Evolutionary conservation across 257 asterid genomes (phyloP).

Genomic region (Przewalskia tangutica): DNA sequence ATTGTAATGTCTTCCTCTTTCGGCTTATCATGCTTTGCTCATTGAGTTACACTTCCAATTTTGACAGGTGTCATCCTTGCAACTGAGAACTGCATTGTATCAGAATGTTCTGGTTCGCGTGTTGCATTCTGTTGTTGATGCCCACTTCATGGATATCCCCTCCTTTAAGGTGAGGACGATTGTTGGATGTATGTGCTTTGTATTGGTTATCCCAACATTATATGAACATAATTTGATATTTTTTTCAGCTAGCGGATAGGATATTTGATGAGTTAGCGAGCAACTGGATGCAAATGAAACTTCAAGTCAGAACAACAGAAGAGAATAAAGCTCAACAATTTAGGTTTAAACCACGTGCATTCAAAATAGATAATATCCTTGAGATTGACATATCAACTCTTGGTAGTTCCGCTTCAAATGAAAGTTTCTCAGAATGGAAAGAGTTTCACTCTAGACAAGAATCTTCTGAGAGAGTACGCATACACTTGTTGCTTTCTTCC

Average conservation of each 20-base stretch:
- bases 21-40: neutral
- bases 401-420: constrained; percentile 39
- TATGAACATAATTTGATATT: constrained; percentile 13
- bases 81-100: constrained; percentile 39
- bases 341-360: constrained; percentile 68
- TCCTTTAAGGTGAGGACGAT: constrained; percentile 41
- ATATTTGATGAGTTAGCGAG: constrained; percentile 53
- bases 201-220: neutral
- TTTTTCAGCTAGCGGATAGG: constrained; percentile 46
- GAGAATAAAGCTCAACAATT: constrained; percentile 41
- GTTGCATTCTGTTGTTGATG: constrained; percentile 45
- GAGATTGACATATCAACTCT: constrained; percentile 63
- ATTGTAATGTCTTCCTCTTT: neutral
- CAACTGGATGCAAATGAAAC: constrained; percentile 60
- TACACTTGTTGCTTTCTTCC: neutral
- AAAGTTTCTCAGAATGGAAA: constrained; percentile 65
- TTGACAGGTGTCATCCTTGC: constrained; percentile 33
- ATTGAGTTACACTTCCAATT: constrained; percentile 6
- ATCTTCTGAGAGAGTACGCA: constrained; percentile 41
- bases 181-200: constrained; percentile 10
- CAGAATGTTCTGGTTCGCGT: constrained; percentile 52
- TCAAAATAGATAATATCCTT: constrained; percentile 61
- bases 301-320: constrained; percentile 37
- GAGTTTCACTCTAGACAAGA: constrained; percentile 55
- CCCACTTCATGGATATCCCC: constrained; percentile 43